phyloP scores from a whole-genome alignment of 768 basidiomycete species.

The Udeniomyces megalosporus region DNA sequence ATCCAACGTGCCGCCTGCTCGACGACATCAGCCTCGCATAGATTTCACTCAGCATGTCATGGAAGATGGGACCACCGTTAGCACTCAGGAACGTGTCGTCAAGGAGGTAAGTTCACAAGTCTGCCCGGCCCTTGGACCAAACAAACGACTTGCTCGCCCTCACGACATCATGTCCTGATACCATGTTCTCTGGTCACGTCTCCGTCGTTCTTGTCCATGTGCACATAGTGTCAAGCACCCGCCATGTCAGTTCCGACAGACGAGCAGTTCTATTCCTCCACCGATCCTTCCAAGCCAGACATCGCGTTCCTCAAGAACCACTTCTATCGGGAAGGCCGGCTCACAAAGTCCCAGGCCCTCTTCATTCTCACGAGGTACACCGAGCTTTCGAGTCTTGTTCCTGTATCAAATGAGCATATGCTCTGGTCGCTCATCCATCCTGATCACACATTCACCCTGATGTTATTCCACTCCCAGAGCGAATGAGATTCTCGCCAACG shows the following conservation, averaged over 20 bases:
- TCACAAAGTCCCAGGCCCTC: constrained; percentile 12
- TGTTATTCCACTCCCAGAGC: not conserved
- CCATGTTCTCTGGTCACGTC: not conserved
- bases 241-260: constrained; percentile 9
- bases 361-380: constrained; percentile 11
- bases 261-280: constrained; percentile 16
- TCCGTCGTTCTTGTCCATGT: not conserved
- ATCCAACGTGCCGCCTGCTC: not conserved
- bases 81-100: constrained; percentile 15
- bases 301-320: constrained; percentile 17
- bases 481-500: constrained; percentile 6
- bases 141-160: not conserved
- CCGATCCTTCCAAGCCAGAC: constrained; percentile 8
- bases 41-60: constrained; percentile 15
- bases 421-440: too few relatives aligned
- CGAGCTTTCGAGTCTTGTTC: too few relatives aligned
- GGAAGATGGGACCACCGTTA: constrained; percentile 13
- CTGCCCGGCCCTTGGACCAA: not conserved
- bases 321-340: constrained; percentile 13
- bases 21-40: constrained; percentile 4
- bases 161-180: too few relatives aligned
- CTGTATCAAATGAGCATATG: too few relatives aligned
- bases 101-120: constrained; percentile 10
- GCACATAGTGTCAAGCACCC: constrained; percentile 14
- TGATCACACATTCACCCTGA: not conserved